Conservation (phyloP, 768 basidiomycete species). For the Lactarius hengduanensis region DNA sequence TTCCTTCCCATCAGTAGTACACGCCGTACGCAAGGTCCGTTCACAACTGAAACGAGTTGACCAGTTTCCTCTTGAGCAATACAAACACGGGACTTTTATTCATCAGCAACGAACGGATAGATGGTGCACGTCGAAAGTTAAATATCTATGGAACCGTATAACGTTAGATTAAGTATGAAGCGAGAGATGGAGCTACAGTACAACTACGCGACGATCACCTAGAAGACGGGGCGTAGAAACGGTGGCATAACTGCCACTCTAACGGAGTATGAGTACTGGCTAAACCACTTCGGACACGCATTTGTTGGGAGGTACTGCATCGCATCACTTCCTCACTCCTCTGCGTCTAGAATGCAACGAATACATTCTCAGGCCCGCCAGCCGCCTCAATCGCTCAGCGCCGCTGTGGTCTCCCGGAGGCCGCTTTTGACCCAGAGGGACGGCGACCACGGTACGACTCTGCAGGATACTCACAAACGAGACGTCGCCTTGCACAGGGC, state of each 20-base stretch:
- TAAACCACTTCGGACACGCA: neutral
- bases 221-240: neutral
- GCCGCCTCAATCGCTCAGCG: neutral
- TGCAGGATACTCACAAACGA: slow-evolving; percentile 25
- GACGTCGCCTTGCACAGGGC: slow-evolving; percentile 23
- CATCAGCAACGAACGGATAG: neutral
- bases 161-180: neutral
- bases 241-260: neutral
- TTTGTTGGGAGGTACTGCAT: neutral
- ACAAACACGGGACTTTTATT: neutral
- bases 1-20: neutral
- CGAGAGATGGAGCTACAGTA: neutral
- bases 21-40: neutral
- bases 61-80: neutral
- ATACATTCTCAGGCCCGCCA: neutral
- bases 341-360: neutral
- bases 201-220: neutral
- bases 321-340: neutral
- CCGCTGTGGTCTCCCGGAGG: slow-evolving; percentile 6
- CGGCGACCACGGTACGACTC: slow-evolving; percentile 26
- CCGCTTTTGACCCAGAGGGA: slow-evolving; percentile 11
- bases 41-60: neutral
- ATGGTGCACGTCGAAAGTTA: neutral
- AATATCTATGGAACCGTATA: neutral
- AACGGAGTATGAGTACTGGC: neutral